Evolutionary conservation across 1,139 yeast genomes (phyloP), one percentile per base, ranked within the genome.

Genomic region (Lodderomyces theae): DNA sequence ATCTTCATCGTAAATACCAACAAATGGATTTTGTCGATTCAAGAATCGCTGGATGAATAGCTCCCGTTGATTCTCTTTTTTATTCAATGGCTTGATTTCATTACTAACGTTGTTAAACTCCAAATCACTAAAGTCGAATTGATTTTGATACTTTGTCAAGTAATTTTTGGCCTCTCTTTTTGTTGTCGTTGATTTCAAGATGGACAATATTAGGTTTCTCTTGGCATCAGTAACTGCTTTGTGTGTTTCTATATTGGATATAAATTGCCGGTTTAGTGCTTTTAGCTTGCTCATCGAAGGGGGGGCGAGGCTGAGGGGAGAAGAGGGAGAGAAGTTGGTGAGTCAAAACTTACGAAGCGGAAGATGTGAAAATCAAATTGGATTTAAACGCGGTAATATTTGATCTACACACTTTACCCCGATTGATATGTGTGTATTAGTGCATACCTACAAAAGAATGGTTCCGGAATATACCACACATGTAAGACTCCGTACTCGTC

Each of bases 81-180:
- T 51, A 4, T 51, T 42, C 23, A 57, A 43, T 10, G 48, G 53
- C 34, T 41, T 46, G 5, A 40, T 32, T 15, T 34, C 38, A 6
- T 41, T 35, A n/a, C 29, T 39, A 13, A 5, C 8, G 22, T 43
- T 46, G 11, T 36, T 43, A 29, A 49, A 50, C 9, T 45, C 34
- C 13, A 52, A 48, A 22, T 51, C 51, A 24, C 54, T 49, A 42
- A 60, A 60, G 41, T 64, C 65, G 48, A 66, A 65, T 47, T 65
- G 74, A 52, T 69, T 62, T 56, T 71, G 64, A 51, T 85, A 85
- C 57, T 81, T 83, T 31, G 73, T 63, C 38, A 85, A 59, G 53
- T 84, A 85, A 44, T 79, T 80, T 47, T 72, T 69, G 3, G 88
- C 87, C 55, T 85, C 94, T 48, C 94, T 60, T 56, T 82, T 83